These are phyloP conservation scores for Aspergillus sp. DNA, from an alignment of 2,329 filamentous ascomycete species.

Conservation along the genomic window DNA sequence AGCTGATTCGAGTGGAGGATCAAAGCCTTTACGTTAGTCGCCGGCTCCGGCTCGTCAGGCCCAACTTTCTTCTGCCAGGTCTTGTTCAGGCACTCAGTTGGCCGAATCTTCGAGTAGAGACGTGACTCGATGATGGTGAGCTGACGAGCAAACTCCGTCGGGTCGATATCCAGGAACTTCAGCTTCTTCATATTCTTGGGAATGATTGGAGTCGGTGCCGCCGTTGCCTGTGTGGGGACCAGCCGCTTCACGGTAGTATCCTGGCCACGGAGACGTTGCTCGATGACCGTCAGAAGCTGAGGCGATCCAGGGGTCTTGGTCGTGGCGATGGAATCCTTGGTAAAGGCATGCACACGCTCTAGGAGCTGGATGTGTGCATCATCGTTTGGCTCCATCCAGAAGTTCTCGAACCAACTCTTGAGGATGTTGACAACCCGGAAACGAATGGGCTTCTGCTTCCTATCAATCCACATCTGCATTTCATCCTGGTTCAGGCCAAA, in stretches of 20 bases:
- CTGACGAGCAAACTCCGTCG: constrained; percentile 94
- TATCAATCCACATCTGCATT: constrained; percentile 83
- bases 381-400: constrained; percentile 97
- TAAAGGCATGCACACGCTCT: constrained; percentile 84
- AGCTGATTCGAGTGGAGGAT: constrained; percentile 98
- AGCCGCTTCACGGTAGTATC: constrained; percentile 82
- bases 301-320: constrained; percentile 88
- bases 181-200: constrained; percentile 99
- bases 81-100: constrained; percentile 95
- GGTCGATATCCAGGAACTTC: constrained; percentile 96
- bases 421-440: constrained; percentile 97
- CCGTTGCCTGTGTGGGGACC: constrained; percentile 78
- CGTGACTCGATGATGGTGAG: constrained; percentile 95
- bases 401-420: constrained; percentile 97
- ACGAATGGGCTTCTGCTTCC: constrained; percentile 92
- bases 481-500: constrained; percentile 72
- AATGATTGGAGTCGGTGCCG: constrained; percentile 82
- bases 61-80: constrained; percentile 96
- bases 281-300: constrained; percentile 79
- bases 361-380: constrained; percentile 80
- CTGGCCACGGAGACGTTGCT: constrained; percentile 83
- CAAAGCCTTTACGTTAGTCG: constrained; percentile 89
- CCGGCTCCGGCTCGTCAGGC: constrained; percentile 69
- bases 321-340: constrained; percentile 85
- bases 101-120: constrained; percentile 92